Evolutionary conservation across 176 grass and related monocot genomes (phyloP).

Genomic region (Thinopyrum elongatum): DNA sequence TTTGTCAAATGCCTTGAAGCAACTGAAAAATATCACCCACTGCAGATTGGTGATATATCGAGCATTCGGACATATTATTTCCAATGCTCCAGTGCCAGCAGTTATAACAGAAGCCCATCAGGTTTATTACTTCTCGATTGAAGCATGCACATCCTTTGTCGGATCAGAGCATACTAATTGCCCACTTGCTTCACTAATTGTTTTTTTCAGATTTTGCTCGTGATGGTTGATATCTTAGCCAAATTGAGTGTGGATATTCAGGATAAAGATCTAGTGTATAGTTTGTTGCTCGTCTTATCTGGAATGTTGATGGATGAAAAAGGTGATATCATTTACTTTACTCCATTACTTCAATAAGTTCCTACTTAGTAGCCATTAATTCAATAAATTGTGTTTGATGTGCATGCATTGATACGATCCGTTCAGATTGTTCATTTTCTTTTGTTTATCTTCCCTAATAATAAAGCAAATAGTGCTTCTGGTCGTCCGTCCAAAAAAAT

Average conservation of each 20-base stretch:
- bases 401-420: not conserved
- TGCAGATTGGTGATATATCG: slow-evolving; percentile 63
- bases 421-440: slow-evolving; percentile 14
- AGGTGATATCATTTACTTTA: slow-evolving; percentile 54
- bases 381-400: not conserved
- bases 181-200: not conserved
- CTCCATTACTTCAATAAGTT: slow-evolving; percentile 3
- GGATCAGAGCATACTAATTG: slow-evolving; percentile 25
- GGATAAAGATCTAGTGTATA: slow-evolving; percentile 83
- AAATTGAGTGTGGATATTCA: slow-evolving; percentile 49
- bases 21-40: slow-evolving; percentile 6
- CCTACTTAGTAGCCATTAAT: slow-evolving; percentile 12
- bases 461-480: not conserved
- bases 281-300: slow-evolving; percentile 77
- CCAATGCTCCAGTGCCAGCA: slow-evolving; percentile 79
- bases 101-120: slow-evolving; percentile 75
- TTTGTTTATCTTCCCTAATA: too few species aligned
- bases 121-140: slow-evolving; percentile 35
- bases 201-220: slow-evolving; percentile 60
- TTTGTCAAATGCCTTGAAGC: slow-evolving; percentile 16
- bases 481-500: too few species aligned
- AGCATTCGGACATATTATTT: slow-evolving; percentile 89
- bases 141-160: not conserved
- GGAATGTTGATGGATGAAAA: slow-evolving; percentile 90
- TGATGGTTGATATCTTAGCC: slow-evolving; percentile 72